Percentiles rank a stretch among this genome's conserved stretches.
phyloP scores from a whole-genome alignment of 108 stramenopile species.

The Pinguiococcus pyrenoidosus region DNA sequence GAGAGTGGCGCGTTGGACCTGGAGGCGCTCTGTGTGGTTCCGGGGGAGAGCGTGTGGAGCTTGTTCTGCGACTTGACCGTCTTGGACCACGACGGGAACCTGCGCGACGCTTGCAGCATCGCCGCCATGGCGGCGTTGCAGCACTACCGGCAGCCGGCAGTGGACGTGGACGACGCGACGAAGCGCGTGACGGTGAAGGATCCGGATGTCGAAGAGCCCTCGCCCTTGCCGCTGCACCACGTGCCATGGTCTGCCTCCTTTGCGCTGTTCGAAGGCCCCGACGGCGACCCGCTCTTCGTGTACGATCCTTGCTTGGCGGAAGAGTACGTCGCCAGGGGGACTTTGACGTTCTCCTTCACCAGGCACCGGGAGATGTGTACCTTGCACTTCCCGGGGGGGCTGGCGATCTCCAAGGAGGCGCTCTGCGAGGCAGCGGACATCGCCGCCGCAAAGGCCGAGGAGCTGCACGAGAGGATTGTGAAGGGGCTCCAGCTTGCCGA shows the following conservation, averaged over 20 bases:
- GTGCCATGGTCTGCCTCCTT: conserved; percentile 73
- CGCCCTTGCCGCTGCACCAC: conserved; percentile 79
- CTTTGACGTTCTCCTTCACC: conserved; percentile 55
- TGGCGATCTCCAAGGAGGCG: no score
- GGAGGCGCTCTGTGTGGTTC: conserved; percentile 66
- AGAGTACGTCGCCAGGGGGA: conserved; percentile 50
- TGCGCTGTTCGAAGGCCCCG: conserved; percentile 54
- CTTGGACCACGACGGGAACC: conserved; percentile 67
- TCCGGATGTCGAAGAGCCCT: conserved; percentile 66
- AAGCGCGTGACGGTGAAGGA: conserved; percentile 29
- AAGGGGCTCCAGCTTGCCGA: no score
- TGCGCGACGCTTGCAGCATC: conserved; percentile 64
- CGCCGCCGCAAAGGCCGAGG: no score
- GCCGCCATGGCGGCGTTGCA: conserved; percentile 74
- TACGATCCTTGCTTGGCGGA: conserved; percentile 65
- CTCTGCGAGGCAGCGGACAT: no score
- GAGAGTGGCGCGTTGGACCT: conserved; percentile 49
- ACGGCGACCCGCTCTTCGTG: conserved; percentile 38
- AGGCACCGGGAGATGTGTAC: conserved; percentile 65
- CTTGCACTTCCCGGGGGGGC: no score
- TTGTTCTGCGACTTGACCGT: conserved; percentile 54
- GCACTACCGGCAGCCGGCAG: conserved; percentile 70
- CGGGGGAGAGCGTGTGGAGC: conserved; percentile 73
- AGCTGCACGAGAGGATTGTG: no score
- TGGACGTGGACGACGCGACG: conserved; percentile 16